phyloP scores from a whole-genome alignment of 495 filamentous ascomycete genomes.

The Podospora pseudocomata region DNA sequence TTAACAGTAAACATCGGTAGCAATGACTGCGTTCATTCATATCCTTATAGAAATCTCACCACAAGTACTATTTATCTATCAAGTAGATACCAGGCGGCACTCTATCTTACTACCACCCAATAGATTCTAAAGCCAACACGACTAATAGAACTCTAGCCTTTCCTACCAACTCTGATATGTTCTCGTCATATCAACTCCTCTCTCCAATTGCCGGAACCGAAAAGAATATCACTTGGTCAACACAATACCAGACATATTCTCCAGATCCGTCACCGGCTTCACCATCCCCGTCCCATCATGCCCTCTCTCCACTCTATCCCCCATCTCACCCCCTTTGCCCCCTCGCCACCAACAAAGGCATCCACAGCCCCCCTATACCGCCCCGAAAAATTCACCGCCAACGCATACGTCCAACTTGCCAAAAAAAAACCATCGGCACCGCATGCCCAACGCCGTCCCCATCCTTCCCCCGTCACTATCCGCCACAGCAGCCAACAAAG shows the following conservation, averaged over 20 bases:
- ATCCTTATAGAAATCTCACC: too few species aligned
- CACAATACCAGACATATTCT: neutral
- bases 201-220: too few species aligned
- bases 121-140: too few species aligned
- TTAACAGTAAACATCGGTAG: too few species aligned
- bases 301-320: neutral
- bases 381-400: constrained; percentile 57
- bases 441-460: constrained; percentile 39
- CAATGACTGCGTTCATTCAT: too few species aligned
- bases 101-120: too few species aligned
- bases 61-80: too few species aligned
- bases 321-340: neutral
- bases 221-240: neutral
- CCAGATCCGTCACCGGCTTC: neutral
- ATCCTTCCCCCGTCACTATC: constrained; percentile 28
- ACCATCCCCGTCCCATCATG: neutral
- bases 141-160: neutral
- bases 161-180: neutral
- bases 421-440: constrained; percentile 42
- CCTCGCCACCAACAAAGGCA: constrained; percentile 38
- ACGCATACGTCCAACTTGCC: constrained; percentile 38
- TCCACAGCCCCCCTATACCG: constrained; percentile 57
- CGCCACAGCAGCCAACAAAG: constrained; percentile 57
- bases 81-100: too few species aligned
- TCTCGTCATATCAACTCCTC: too few species aligned